Base-by-base conservation (phyloP, 2,329 filamentous ascomycete species). In the Dryadomyces quercus-mongolicae region DNA sequence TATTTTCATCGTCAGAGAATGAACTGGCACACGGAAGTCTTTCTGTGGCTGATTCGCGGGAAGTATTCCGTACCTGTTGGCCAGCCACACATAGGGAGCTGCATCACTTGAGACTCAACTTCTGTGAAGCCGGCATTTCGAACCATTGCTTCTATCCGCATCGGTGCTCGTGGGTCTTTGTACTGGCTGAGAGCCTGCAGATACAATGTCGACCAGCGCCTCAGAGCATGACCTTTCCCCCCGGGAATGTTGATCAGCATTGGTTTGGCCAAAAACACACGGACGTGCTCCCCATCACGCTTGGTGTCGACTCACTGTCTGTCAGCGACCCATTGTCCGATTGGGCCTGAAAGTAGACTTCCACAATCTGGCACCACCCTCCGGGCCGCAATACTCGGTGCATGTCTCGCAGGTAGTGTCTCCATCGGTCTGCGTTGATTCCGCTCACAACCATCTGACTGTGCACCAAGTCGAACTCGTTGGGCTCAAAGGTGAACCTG, bases 351-450 rank as follows among this genome's bases (percentile, higher is more conserved):
- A 84, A 85, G 63, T 94, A 89, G 62, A 91, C 79, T 64, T 95
- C 91, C n/a, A 88, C 80, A 77, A 95, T 84, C 64, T 95, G 89
- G 56, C 86, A 78, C 88, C 89, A 95, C 1, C 91, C 90, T 2
- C 84, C 85, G 6, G 82, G 84, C 51, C 81, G 84, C 58, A 91
- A 71, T 10, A 89, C 76, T 21, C 80, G 76, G 59, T 81, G 78
- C 57, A 95, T 86, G 61, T 95, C 91, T 60, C 75, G 73, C 59
- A 95, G 68, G 67, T 94, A 95, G 36, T 76, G 75, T 54, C 72
- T 69, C 91, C 91, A 96, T 66, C 88, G 78, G 58, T 75, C 71
- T 55, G 74, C 71, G 62, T 91, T 76, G 62, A 95, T 86, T 0
- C 88, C 89, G 21, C 81, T 81, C 59, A 78, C 74, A 66, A 88